Percentiles rank a stretch among this genome's conserved stretches.
phyloP scores from a whole-genome alignment of 2,329 filamentous ascomycete species.

The Tolypocladium nubicola region DNA sequence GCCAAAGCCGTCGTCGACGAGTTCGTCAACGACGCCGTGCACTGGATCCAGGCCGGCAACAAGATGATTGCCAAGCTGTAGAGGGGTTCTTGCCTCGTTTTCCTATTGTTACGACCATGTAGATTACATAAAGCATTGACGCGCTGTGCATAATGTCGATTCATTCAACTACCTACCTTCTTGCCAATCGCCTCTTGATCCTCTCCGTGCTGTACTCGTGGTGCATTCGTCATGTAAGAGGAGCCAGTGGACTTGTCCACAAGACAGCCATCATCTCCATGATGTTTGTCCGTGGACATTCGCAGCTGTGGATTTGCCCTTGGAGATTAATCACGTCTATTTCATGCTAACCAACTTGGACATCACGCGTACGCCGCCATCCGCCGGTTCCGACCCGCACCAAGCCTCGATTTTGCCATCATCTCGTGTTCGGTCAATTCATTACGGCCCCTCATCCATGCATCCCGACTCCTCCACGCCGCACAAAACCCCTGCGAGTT shows the following conservation, averaged over 20 bases:
- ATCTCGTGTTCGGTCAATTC: background rate
- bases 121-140: conserved; percentile 3
- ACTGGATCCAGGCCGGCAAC: conserved; percentile 57
- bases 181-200: background rate
- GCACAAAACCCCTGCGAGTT: background rate
- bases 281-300: background rate
- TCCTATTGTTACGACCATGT: conserved; percentile 4
- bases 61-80: conserved; percentile 63
- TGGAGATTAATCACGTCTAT: conserved; percentile 13
- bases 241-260: background rate
- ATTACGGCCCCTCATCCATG: background rate
- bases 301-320: background rate
- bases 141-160: background rate
- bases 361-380: conserved; percentile 19
- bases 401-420: background rate
- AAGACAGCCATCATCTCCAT: background rate
- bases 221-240: background rate
- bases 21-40: conserved; percentile 74
- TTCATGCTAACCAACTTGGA: conserved; percentile 22
- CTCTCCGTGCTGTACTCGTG: background rate
- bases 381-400: background rate
- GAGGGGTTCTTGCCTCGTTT: conserved; percentile 4
- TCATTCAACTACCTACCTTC: background rate
- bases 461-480: background rate
- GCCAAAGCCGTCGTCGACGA: conserved; percentile 93